phyloP scores from a whole-genome alignment of 2,329 filamentous ascomycete genomes.

The Fusarium ramigenum region DNA sequence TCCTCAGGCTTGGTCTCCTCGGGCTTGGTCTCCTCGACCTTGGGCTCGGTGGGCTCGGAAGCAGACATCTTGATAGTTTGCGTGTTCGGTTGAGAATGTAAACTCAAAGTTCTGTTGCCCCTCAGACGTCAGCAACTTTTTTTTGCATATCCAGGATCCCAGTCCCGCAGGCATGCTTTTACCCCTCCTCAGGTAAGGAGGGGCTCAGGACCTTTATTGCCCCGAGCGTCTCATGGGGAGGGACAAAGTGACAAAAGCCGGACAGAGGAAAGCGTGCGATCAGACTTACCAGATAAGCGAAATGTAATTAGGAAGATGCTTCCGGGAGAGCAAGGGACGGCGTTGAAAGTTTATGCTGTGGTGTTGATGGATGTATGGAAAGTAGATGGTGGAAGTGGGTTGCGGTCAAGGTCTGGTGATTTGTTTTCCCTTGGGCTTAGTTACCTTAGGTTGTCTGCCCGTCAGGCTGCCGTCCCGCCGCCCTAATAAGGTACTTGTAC shows the following conservation, averaged over 20 bases:
- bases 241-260: neutral
- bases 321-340: conserved; percentile 7
- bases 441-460: neutral
- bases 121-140: conserved; percentile 35
- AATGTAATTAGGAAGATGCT: conserved; percentile 21
- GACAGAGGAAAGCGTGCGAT: neutral
- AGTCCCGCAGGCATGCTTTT: conserved; percentile 36
- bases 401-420: conserved; percentile 42
- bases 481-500: neutral
- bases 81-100: conserved; percentile 20
- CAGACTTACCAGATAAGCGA: conserved; percentile 35
- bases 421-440: conserved; percentile 33
- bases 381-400: conserved; percentile 34
- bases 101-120: conserved; percentile 18
- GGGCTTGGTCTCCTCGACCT: conserved; percentile 54
- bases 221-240: conserved; percentile 5
- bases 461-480: conserved; percentile 35
- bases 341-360: conserved; percentile 19
- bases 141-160: conserved; percentile 7
- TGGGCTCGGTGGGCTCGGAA: conserved; percentile 62
- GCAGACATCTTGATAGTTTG: conserved; percentile 56
- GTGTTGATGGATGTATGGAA: conserved; percentile 21
- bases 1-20: conserved; percentile 39
- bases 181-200: conserved; percentile 31
- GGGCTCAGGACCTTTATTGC: conserved; percentile 29